Evolutionary conservation across 2,329 filamentous ascomycete genomes (phyloP).

Genomic region (Didymella pomorum): DNA sequence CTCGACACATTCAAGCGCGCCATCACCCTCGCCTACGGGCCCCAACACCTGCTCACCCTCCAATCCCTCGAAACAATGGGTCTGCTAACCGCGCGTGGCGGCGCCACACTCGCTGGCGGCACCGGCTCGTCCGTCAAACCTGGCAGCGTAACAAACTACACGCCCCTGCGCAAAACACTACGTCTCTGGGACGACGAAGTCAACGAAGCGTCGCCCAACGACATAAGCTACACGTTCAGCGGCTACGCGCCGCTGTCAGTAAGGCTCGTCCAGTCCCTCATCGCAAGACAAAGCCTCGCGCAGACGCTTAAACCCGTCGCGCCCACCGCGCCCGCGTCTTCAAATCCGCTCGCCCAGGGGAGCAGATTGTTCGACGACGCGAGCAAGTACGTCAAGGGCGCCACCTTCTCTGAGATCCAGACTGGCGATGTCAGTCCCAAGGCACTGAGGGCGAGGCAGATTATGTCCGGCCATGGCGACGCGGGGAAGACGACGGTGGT

Average conservation of each 20-base stretch:
- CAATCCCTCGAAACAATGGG: constrained; percentile 88
- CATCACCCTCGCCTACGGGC: constrained; percentile 90
- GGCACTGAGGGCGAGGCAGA: constrained; percentile 82
- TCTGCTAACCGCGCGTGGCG: constrained; percentile 71
- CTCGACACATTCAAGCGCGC: constrained; percentile 88
- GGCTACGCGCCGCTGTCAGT: constrained; percentile 94
- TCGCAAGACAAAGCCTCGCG: constrained; percentile 85
- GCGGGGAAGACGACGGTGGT: constrained; percentile 84
- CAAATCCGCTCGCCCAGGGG: constrained; percentile 72
- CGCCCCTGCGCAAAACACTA: constrained; percentile 83
- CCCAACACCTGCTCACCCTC: constrained; percentile 91
- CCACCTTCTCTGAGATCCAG: constrained; percentile 90
- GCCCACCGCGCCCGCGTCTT: constrained; percentile 50
- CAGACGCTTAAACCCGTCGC: constrained; percentile 63
- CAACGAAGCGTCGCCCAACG: constrained; percentile 91
- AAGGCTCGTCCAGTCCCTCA: constrained; percentile 86
- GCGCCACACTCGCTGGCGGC: constrained; percentile 57
- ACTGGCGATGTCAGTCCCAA: constrained; percentile 74
- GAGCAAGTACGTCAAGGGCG: constrained; percentile 84
- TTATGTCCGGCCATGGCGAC: constrained; percentile 70
- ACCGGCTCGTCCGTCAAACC: constrained; percentile 43
- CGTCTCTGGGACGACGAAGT: constrained; percentile 95
- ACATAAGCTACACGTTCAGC: constrained; percentile 97
- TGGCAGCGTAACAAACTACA: constrained; percentile 77
- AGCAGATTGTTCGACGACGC: constrained; percentile 95